Percentiles rank a stretch among this genome's conserved stretches.
These are phyloP conservation scores for Pichia sp. DNA, from an alignment of 1,139 yeast genomes.

Conservation along the genomic window DNA sequence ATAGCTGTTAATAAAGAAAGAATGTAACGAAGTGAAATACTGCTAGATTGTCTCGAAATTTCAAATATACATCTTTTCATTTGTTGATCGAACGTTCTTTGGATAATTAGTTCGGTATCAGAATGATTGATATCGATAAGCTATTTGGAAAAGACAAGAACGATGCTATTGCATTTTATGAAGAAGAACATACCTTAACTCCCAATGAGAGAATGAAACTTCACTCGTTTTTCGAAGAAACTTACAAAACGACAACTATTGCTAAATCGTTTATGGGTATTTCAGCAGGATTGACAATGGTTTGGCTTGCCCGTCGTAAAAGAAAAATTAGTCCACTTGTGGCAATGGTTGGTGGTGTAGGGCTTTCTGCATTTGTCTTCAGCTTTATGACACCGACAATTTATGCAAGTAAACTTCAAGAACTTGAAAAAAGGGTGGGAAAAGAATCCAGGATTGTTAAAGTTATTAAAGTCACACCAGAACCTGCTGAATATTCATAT, in stretches of 20 bases:
- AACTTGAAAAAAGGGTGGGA: conserved; percentile 17
- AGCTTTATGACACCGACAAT: conserved; percentile 17
- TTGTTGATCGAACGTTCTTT: neutral
- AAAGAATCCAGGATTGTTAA: conserved; percentile 14
- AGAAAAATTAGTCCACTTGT: conserved; percentile 19
- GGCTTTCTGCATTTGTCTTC: conserved; percentile 18
- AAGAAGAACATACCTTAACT: conserved; percentile 19
- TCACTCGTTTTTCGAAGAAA: conserved; percentile 18
- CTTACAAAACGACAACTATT: conserved; percentile 16
- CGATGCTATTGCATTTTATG: conserved; percentile 21
- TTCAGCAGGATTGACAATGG: conserved; percentile 22
- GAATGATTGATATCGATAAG: conserved; percentile 10
- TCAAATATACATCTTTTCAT: too few species aligned
- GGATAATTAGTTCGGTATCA: neutral
- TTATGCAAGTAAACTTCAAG: conserved; percentile 10
- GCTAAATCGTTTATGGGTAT: conserved; percentile 22
- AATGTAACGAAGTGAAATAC: too few species aligned
- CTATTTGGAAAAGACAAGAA: conserved; percentile 14
- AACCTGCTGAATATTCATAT: conserved; percentile 20
- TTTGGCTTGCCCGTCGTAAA: conserved; percentile 18
- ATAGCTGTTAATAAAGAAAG: too few species aligned
- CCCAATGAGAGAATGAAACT: conserved; percentile 19
- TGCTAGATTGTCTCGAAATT: too few species aligned
- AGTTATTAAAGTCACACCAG: conserved; percentile 20
- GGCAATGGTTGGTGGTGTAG: conserved; percentile 22